Evolutionary conservation across 148 eudicot genomes (phyloP).

Genomic region (Spergularia marina): DNA sequence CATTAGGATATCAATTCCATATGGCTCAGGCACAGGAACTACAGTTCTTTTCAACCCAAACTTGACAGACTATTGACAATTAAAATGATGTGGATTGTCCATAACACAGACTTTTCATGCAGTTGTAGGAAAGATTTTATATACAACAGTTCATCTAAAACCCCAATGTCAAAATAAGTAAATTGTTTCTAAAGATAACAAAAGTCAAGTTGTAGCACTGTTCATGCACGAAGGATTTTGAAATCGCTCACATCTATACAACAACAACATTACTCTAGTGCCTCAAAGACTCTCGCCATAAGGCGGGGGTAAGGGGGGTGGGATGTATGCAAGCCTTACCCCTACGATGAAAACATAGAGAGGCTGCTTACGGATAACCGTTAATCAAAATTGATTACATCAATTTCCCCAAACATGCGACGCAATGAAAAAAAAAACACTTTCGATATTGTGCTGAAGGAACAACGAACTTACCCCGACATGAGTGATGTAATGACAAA

Average conservation of each 20-base stretch:
- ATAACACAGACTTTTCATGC: not conserved
- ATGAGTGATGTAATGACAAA: conserved; percentile 77
- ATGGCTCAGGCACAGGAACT: too few relatives aligned
- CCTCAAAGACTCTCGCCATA: too few relatives aligned
- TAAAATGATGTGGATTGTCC: not conserved
- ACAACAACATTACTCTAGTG: too few relatives aligned
- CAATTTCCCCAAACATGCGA: too few relatives aligned
- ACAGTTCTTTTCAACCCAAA: too few relatives aligned
- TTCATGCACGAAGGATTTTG: not conserved
- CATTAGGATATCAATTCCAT: not conserved
- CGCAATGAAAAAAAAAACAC: not conserved
- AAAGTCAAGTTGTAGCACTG: not conserved
- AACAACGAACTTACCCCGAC: conserved; percentile 56
- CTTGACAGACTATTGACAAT: not conserved
- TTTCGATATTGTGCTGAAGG: not conserved
- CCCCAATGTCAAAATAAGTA: not conserved
- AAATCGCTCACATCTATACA: too few relatives aligned
- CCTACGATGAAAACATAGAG: too few relatives aligned
- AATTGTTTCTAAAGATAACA: not conserved
- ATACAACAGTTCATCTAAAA: not conserved
- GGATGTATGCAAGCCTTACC: too few relatives aligned
- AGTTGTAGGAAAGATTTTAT: not conserved
- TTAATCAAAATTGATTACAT: too few relatives aligned
- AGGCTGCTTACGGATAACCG: too few relatives aligned
- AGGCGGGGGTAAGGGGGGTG: too few relatives aligned